Evolutionary conservation across 1,284 basidiomycete genomes (phyloP), one percentile per base, ranked within the genome.

Genomic region (Hypsizygus ulmarius): DNA sequence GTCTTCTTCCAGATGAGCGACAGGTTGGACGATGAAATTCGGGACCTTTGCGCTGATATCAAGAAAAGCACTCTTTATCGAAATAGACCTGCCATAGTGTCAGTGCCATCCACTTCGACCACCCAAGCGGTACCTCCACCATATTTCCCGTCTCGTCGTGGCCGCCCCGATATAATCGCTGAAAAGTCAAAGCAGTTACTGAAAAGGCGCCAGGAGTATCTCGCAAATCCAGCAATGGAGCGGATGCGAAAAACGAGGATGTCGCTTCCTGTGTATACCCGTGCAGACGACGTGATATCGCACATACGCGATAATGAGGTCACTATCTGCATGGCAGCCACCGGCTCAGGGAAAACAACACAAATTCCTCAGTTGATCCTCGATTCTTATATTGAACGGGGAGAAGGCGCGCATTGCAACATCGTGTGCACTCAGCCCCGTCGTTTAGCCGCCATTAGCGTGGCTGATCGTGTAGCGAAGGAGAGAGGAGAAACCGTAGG

Each of bases 331-430:
- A 93, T 96, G 90, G 95, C 94, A 19, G 87, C 93, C 1, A 97
- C 95, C 1, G 94, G 95, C 36, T 97, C 93, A 0, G 95, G 95
- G 7, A 97, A 97, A 71, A 97, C 94, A 6, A 97, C 95, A 0
- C 95, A 98, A 64, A 82, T 97, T 32, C 95, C 95, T 2, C 95
- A 97, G 67, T 76, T 97, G 41, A 82, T 97, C 52, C 79, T 98
- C 41, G 94, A 98, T 62, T 80, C 90, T 43, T 87, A 78, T 62
- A 95, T 94, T 56, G 75, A 87, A 25, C 74, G 77, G 28, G 89
- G 84, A 21, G 75, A 90, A 51, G 95, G 95, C 11, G 85, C 90
- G 0, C 71, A 76, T 43, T 97, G 94, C 71, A 97, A 97, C 66
- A 82, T 98, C 57, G 73, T 97, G 40, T 97, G 93, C 63, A 97